Evolutionary conservation across 768 basidiomycete genomes (phyloP), one percentile per base, ranked within the genome.

Genomic region (Holtermannia corniformis): DNA sequence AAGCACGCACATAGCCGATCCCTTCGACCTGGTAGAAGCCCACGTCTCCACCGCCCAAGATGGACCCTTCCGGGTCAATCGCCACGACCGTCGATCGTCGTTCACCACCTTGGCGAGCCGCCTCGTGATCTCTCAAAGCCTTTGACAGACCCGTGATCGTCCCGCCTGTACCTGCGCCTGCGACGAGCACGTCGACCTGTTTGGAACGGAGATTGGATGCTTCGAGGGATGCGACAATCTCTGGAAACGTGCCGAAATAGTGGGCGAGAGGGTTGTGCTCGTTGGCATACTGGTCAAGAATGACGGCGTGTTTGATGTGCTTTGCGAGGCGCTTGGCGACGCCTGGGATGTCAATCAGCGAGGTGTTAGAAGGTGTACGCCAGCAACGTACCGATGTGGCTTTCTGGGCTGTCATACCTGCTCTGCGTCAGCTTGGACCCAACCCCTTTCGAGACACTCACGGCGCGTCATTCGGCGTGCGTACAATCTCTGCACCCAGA

Each of bases 151-250:
- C 93, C n/a, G 87, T 87, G 56, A 99, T 75, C 0, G 93, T 96
- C 11, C 93, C 93, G 13, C 95, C 93, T 1, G 95, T 99, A 13
- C 95, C 95, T 10, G 92, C 87, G 2, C 87, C 83, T 5, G 83
- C 87, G 20, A 95, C 72, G 47, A 97, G 75, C 1, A 82, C 83
- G 66, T 92, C 85, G 21, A 73, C 61, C 23, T 60, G 50, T 42
- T 71, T 65, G 2, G 32, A n/a, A 0, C 57, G 60, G 14, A 68
- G 51, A 32, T 51, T 20, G 4, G 70, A 96, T 81, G 68, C 85
- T 83, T 47, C 78, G 77, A 26, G 50, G 1, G 67, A 55, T 7
- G 68, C 71, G 47, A 92, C 82, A 56, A 99, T 96, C 72, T 99
- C 95, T 4, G 84, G 85, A 1, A 85, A 93, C 3, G 95, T 99